Percentiles rank a stretch among this genome's conserved stretches.
Conservation (phyloP, 257 asterid genomes). For the Salvia splendens region DNA sequence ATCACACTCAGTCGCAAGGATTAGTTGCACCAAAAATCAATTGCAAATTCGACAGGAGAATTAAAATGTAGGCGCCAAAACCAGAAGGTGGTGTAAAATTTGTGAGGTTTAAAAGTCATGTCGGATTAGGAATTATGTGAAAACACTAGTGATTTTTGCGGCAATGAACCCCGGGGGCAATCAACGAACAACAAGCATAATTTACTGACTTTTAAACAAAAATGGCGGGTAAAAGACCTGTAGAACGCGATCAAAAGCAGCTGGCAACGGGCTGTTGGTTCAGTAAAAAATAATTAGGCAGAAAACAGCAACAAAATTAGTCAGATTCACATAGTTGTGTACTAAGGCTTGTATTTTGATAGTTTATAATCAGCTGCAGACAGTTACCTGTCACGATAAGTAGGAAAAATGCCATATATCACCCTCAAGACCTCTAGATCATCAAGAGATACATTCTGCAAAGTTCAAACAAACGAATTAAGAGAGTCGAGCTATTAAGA, state of each 20-base stretch:
- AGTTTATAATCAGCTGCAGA: neutral
- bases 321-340: constrained; percentile 13
- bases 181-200: constrained; percentile 30
- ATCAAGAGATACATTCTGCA: constrained; percentile 66
- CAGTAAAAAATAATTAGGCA: constrained; percentile 16
- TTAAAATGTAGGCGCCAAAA: neutral
- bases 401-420: constrained; percentile 86
- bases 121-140: neutral
- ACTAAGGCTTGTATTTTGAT: neutral
- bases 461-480: constrained; percentile 3
- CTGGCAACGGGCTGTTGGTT: constrained; percentile 77
- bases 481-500: neutral
- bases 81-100: neutral
- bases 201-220: constrained; percentile 26
- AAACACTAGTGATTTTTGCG: neutral
- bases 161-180: constrained; percentile 22
- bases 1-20: constrained; percentile 30
- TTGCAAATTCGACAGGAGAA: no score
- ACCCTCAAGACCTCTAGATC: constrained; percentile 80
- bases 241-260: constrained; percentile 79
- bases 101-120: neutral
- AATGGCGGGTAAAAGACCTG: constrained; percentile 56
- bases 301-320: constrained; percentile 23
- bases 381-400: constrained; percentile 84
- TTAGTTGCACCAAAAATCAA: neutral